Conservation (phyloP, 2,329 filamentous ascomycete species). For the Apiospora arundinis region DNA sequence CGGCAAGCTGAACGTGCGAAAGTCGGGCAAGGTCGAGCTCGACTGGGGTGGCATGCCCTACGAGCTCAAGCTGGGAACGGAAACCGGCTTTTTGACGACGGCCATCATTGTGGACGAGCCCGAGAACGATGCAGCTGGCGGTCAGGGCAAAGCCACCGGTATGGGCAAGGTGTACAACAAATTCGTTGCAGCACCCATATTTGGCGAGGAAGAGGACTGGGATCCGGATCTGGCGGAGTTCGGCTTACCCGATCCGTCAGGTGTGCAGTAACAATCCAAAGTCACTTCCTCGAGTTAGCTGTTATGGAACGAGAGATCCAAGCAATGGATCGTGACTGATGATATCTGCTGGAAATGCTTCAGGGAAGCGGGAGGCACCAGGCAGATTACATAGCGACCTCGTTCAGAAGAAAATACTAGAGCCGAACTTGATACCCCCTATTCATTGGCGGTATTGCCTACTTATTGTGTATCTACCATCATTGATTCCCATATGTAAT, state of each 20-base stretch:
- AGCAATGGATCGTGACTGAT: background rate
- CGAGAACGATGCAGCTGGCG: constrained; percentile 52
- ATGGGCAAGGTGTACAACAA: constrained; percentile 70
- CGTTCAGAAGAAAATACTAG: constrained; percentile 7
- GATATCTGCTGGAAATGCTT: background rate
- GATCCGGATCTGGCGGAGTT: constrained; percentile 45
- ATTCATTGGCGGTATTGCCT: background rate
- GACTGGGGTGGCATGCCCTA: constrained; percentile 66
- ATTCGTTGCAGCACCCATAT: constrained; percentile 65
- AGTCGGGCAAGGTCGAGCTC: constrained; percentile 67
- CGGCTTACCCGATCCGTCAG: constrained; percentile 4
- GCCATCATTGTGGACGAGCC: constrained; percentile 65
- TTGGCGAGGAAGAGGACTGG: constrained; percentile 65
- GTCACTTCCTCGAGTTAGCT: background rate
- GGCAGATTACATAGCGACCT: background rate
- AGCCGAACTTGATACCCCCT: constrained; percentile 15
- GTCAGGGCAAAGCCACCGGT: constrained; percentile 59
- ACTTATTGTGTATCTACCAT: background rate
- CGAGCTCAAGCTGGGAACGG: constrained; percentile 59
- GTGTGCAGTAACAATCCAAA: background rate
- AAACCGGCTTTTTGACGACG: constrained; percentile 60
- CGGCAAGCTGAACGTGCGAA: constrained; percentile 65
- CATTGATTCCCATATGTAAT: background rate
- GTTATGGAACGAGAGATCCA: background rate
- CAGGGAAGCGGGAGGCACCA: background rate